Evolutionary conservation across 139 green algal genomes (phyloP).

Genomic region (Closterium sp.): DNA sequence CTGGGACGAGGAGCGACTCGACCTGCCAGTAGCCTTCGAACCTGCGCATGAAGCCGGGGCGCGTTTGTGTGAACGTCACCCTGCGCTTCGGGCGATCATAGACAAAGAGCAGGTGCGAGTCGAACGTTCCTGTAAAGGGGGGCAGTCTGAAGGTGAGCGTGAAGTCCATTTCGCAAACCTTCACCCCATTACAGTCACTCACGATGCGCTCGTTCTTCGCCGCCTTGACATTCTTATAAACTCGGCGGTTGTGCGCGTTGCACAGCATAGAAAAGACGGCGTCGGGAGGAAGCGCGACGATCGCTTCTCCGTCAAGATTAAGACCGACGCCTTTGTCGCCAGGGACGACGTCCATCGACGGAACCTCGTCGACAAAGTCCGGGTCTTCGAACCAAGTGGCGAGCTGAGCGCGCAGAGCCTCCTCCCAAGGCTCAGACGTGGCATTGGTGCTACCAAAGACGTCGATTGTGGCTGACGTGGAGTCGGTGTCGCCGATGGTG

Average conservation of each 20-base stretch:
- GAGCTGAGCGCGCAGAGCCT: neutral
- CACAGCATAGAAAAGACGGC: neutral
- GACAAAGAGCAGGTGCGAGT: neutral
- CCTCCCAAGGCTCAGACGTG: neutral
- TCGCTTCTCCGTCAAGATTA: neutral
- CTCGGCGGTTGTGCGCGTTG: neutral
- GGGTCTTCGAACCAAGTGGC: neutral
- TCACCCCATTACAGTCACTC: neutral
- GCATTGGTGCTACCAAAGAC: neutral
- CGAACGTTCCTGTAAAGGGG: neutral
- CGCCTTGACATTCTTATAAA: neutral
- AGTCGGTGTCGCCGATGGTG: neutral
- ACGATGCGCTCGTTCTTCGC: neutral
- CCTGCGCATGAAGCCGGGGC: neutral
- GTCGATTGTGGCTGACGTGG: neutral
- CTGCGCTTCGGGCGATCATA: neutral
- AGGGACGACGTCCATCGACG: neutral
- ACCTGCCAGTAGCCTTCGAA: neutral
- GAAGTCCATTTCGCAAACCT: neutral
- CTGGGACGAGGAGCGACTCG: neutral
- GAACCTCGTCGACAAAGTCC: neutral
- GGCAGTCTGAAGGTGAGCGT: neutral
- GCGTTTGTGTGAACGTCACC: neutral
- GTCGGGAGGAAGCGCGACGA: neutral
- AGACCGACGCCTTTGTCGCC: neutral